phyloP scores from a whole-genome alignment of 805 yeast species.

The Sugiyamaella marilandica region DNA sequence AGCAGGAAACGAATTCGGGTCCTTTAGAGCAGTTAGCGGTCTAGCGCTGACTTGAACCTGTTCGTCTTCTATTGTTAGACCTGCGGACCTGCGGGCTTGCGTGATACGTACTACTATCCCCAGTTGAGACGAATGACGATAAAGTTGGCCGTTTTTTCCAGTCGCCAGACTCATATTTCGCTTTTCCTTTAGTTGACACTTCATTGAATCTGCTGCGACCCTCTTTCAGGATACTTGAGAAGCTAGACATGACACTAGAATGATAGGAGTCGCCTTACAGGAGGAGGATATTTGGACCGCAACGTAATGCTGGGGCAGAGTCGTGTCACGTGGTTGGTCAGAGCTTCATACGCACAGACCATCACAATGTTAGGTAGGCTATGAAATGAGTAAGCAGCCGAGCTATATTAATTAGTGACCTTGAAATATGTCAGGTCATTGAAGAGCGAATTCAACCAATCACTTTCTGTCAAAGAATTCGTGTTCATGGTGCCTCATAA shows the following conservation, averaged over 20 bases:
- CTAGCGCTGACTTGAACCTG: conserved; percentile 19
- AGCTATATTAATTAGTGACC: too few species aligned
- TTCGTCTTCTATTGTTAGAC: conserved; percentile 4
- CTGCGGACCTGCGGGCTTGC: not conserved
- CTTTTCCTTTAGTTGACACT: conserved; percentile 15
- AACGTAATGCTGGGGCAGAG: too few species aligned
- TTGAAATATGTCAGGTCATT: too few species aligned
- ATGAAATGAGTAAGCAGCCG: too few species aligned
- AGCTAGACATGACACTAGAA: not conserved
- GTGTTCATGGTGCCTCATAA: too few species aligned
- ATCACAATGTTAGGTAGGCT: too few species aligned
- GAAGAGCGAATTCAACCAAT: too few species aligned
- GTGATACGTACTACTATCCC: not conserved
- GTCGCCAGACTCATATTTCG: conserved; percentile 13
- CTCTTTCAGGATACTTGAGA: conserved; percentile 15
- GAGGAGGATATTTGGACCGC: too few species aligned
- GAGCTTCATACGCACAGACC: too few species aligned
- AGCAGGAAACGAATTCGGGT: conserved; percentile 38
- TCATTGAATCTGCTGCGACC: conserved; percentile 18
- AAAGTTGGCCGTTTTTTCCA: conserved; percentile 14
- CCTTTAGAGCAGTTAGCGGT: conserved; percentile 31
- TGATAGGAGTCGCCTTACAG: not conserved
- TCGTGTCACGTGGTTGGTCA: too few species aligned
- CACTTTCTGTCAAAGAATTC: too few species aligned
- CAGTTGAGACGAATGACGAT: not conserved